Evolutionary conservation across 2,329 filamentous ascomycete genomes (phyloP), one percentile per base, ranked within the genome.

Genomic region (Eutypa lata): DNA sequence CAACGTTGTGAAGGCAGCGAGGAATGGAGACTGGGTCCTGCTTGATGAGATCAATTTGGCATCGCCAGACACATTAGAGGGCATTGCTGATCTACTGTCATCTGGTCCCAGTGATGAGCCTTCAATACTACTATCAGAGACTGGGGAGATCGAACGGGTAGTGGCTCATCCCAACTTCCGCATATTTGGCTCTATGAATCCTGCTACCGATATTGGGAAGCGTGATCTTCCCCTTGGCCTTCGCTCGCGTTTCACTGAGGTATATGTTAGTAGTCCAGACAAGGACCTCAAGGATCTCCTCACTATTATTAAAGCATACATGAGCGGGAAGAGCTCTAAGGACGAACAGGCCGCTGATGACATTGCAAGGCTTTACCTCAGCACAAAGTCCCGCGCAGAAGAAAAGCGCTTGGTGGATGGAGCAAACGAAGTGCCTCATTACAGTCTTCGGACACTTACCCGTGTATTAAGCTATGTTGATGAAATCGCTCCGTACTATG

Each of bases 131-230:
- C 80, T 99, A 7, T 92, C 92, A 0, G 94, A 99, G 73, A 94
- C 91, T 38, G 94, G 94, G 37, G 91, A 94, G 61, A 90, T 96
- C 43, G 91, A 97, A 69, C 84, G 92, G 58, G 87, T 99, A 35
- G 81, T 87, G 55, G 94, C 92, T 1, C 93, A 99, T 69, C 87
- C 91, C 0, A 86, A 96, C 58, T 99, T 99, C 69, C 86, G 94
- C 38, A 89, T 99, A 14, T 99, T 99, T 66, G 95, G 90, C 49
- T 94, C 95, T 26, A 99, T 99, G 94, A 99, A 99, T 65, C 94
- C 94, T 28, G 94, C 94, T 5, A 99, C 94, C 3, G 94, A 99
- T 74, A 86, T 97, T 52, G 94, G 95, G 55, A 99, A 99, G 73
- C 87, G 93, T 52, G 94, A 99, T 69, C 76, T 99, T 16, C 91